phyloP scores from a whole-genome alignment of 495 filamentous ascomycete species.

The Xylaria nigripes region DNA sequence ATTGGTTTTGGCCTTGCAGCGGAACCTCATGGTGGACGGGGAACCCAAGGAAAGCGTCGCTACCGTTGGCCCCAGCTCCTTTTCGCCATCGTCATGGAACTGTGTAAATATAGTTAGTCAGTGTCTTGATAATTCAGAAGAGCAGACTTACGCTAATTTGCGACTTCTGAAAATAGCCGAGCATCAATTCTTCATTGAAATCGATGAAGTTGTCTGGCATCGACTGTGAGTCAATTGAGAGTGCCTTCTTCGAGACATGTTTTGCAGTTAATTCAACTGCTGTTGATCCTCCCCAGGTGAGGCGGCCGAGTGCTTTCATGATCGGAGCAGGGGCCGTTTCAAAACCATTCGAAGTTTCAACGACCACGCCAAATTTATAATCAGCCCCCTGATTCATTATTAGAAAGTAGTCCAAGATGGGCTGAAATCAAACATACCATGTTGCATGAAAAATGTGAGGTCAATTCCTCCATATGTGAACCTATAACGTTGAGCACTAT shows the following conservation, averaged over 20 bases:
- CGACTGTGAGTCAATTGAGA: background rate
- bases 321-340: slow-evolving; percentile 50
- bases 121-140: background rate
- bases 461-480: slow-evolving; percentile 41
- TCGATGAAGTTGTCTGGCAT: slow-evolving; percentile 22
- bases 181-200: slow-evolving; percentile 68
- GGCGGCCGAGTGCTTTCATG: slow-evolving; percentile 47
- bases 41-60: slow-evolving; percentile 68
- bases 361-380: slow-evolving; percentile 71
- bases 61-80: slow-evolving; percentile 63
- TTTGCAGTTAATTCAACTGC: slow-evolving; percentile 29
- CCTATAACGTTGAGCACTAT: slow-evolving; percentile 17
- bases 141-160: slow-evolving; percentile 55
- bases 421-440: slow-evolving; percentile 44
- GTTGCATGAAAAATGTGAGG: slow-evolving; percentile 63
- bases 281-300: slow-evolving; percentile 56
- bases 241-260: background rate
- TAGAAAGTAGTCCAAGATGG: slow-evolving; percentile 3
- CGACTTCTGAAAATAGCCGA: slow-evolving; percentile 67
- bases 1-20: slow-evolving; percentile 56
- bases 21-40: slow-evolving; percentile 57
- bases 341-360: slow-evolving; percentile 53
- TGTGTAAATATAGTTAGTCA: slow-evolving; percentile 32
- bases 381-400: slow-evolving; percentile 57
- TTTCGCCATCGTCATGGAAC: slow-evolving; percentile 84